Percentiles rank a stretch among this genome's conserved stretches.
These are phyloP conservation scores for Colletotrichum theobromicola DNA, from an alignment of 2,329 filamentous ascomycete species.

Conservation along the genomic window DNA sequence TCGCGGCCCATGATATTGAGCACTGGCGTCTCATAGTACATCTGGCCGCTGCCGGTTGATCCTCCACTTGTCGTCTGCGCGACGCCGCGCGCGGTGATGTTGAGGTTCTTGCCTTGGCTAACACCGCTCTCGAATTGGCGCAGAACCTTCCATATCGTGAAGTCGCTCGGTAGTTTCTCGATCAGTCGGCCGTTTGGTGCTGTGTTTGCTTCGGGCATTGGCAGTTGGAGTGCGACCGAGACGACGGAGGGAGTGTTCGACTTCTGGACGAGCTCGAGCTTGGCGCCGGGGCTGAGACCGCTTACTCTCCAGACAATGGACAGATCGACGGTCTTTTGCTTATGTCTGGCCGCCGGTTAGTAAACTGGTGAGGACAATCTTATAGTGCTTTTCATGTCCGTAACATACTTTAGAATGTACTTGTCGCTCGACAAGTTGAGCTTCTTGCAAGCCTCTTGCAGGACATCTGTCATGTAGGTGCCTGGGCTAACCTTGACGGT, in stretches of 20 bases:
- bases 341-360: slow-evolving; percentile 62
- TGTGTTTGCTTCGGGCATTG: slow-evolving; percentile 69
- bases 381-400: background rate
- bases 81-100: slow-evolving; percentile 85
- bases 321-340: slow-evolving; percentile 85
- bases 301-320: slow-evolving; percentile 84
- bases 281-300: slow-evolving; percentile 83
- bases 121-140: slow-evolving; percentile 86
- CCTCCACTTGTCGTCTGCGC: slow-evolving; percentile 63
- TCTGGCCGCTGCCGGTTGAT: slow-evolving; percentile 68
- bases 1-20: slow-evolving; percentile 85
- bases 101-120: slow-evolving; percentile 65
- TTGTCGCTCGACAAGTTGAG: slow-evolving; percentile 75
- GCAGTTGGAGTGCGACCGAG: slow-evolving; percentile 86
- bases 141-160: slow-evolving; percentile 86
- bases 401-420: slow-evolving; percentile 77
- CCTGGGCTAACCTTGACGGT: slow-evolving; percentile 83
- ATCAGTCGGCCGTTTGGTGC: slow-evolving; percentile 72
- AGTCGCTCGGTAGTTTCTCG: slow-evolving; percentile 87
- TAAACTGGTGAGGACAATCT: background rate
- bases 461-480: slow-evolving; percentile 83
- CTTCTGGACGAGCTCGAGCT: slow-evolving; percentile 87
- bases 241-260: slow-evolving; percentile 87
- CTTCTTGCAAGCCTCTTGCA: slow-evolving; percentile 87
- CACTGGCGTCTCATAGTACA: slow-evolving; percentile 88